Conservation (phyloP, 106 monocot species). For the Gastrodia elata region DNA sequence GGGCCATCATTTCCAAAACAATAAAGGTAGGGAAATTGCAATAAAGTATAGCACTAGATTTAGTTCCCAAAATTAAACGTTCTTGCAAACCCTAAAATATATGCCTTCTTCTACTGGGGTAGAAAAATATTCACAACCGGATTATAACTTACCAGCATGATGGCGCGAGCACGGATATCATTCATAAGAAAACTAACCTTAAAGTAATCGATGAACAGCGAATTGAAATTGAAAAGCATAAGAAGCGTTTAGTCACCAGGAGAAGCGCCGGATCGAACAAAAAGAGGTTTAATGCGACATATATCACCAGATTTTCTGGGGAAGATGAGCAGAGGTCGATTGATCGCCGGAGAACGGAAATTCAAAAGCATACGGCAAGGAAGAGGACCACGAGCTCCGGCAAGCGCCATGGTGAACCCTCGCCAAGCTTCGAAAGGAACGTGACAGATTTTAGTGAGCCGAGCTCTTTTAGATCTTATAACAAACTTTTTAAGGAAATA, state of each 20-base stretch:
- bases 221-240: not conserved
- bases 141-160: not conserved
- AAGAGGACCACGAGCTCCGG: conserved; percentile 8
- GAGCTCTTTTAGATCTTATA: no score
- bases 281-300: conserved; percentile 14
- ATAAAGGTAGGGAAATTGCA: no score
- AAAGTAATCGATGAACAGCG: not conserved
- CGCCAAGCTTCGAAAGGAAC: not conserved
- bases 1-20: no score
- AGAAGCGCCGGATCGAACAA: conserved; percentile 23
- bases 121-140: not conserved
- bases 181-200: not conserved
- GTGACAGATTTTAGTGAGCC: no score
- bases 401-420: conserved; percentile 31
- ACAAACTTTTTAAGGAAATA: no score
- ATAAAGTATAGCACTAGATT: not conserved
- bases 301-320: not conserved
- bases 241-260: conserved; percentile 22
- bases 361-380: conserved; percentile 8
- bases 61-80: not conserved
- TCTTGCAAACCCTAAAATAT: not conserved
- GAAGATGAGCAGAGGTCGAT: conserved; percentile 9
- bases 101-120: not conserved
- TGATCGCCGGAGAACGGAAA: not conserved
- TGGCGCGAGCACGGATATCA: not conserved